A percentile compares a stretch with the other conserved stretches of the same genome.
Evolutionary conservation across 139 green algal species (phyloP).

Genomic region (Deuterostichococcus epilithicus): DNA sequence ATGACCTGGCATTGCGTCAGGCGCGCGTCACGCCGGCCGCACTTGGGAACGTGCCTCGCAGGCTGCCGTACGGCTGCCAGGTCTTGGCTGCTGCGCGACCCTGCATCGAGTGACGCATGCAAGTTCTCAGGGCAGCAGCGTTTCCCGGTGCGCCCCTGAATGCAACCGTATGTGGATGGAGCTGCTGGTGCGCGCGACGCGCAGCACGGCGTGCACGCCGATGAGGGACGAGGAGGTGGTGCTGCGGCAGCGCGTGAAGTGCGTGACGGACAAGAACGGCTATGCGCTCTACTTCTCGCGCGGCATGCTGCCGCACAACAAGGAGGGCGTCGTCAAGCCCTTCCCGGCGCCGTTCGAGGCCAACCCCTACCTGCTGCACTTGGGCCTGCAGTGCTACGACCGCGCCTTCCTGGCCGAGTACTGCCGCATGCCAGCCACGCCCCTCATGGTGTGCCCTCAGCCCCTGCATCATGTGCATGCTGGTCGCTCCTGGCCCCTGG

Average conservation of each 20-base stretch:
- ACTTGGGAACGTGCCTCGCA: no score
- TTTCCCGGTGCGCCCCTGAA: background rate
- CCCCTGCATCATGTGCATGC: no score
- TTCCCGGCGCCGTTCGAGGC: constrained; percentile 38
- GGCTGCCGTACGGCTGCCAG: no score
- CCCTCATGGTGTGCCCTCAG: constrained; percentile 28
- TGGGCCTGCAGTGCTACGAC: constrained; percentile 68
- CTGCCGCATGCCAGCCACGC: constrained; percentile 41
- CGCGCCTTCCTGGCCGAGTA: constrained; percentile 54
- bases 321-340: constrained; percentile 32
- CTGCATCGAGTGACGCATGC: background rate
- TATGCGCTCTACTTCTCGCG: constrained; percentile 75
- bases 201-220: constrained; percentile 59
- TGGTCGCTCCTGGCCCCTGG: no score
- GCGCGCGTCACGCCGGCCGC: no score
- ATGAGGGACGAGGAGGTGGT: constrained; percentile 46
- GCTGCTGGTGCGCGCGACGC: background rate
- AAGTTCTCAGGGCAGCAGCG: no score
- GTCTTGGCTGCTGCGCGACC: background rate
- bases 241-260: constrained; percentile 59
- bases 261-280: constrained; percentile 49
- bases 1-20: no score
- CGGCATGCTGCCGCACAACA: constrained; percentile 69
- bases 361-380: constrained; percentile 59
- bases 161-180: background rate